These are phyloP conservation scores for Elongisporangium anandrum DNA, from an alignment of 352 stramenopile species.

Conservation along the genomic window DNA sequence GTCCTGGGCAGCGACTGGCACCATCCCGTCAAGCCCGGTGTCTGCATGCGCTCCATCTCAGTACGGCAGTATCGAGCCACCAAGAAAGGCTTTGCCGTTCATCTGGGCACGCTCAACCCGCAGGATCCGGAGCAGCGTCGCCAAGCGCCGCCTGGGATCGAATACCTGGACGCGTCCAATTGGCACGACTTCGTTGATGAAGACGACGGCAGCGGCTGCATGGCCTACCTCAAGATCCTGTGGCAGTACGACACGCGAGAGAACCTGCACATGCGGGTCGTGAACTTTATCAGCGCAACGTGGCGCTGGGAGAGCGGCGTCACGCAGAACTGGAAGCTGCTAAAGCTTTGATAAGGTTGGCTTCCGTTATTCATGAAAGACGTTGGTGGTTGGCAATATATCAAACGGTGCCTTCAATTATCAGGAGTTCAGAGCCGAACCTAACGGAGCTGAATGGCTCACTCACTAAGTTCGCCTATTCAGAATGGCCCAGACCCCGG, in stretches of 20 bases:
- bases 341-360: background rate
- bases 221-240: slow-evolving; percentile 43
- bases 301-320: slow-evolving; percentile 56
- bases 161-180: slow-evolving; percentile 50
- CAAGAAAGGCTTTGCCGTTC: slow-evolving; percentile 35
- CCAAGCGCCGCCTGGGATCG: slow-evolving; percentile 11
- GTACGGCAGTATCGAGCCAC: slow-evolving; percentile 30
- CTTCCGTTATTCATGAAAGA: background rate
- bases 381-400: no score
- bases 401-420: no score
- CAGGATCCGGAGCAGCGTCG: background rate
- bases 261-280: slow-evolving; percentile 42
- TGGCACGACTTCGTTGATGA: slow-evolving; percentile 52
- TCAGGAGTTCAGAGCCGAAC: background rate
- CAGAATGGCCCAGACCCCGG: background rate
- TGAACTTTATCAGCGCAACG: slow-evolving; percentile 44
- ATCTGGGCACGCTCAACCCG: background rate
- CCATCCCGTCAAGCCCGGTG: slow-evolving; percentile 39
- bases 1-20: slow-evolving; percentile 37
- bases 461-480: background rate
- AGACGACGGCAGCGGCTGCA: slow-evolving; percentile 23
- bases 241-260: slow-evolving; percentile 59
- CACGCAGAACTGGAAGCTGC: slow-evolving; percentile 11
- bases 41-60: slow-evolving; percentile 43
- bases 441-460: background rate